phyloP scores from a whole-genome alignment of 2,329 filamentous ascomycete genomes.

The Stachybotrys elegans region DNA sequence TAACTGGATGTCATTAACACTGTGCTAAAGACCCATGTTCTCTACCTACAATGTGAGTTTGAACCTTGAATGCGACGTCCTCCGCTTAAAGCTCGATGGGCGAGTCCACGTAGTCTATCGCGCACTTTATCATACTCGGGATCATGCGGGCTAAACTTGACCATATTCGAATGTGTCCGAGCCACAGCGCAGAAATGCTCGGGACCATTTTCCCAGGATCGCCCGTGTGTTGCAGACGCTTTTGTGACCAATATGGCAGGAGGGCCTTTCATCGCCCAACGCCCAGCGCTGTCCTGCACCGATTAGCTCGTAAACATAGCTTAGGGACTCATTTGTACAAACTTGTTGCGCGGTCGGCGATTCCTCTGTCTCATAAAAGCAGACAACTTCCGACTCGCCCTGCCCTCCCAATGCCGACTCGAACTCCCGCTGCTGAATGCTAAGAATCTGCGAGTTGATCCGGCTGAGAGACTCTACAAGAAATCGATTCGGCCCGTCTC shows the following conservation, averaged over 20 bases:
- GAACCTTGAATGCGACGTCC: background rate
- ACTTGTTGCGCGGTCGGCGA: constrained; percentile 18
- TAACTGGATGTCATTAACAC: constrained; percentile 3
- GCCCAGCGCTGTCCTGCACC: constrained; percentile 11
- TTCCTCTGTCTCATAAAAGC: constrained; percentile 18
- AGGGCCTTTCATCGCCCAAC: constrained; percentile 17
- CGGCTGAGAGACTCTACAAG: constrained; percentile 7
- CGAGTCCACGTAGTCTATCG: background rate
- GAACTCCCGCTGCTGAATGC: constrained; percentile 6
- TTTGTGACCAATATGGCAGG: constrained; percentile 14
- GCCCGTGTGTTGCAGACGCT: constrained; percentile 17
- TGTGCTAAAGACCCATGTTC: background rate
- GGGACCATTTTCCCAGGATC: constrained; percentile 14
- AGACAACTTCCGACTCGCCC: constrained; percentile 13
- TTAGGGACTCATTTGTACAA: background rate
- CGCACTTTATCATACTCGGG: constrained; percentile 9
- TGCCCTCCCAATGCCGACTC: constrained; percentile 7
- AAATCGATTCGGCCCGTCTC: constrained; percentile 7
- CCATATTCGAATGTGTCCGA: constrained; percentile 15
- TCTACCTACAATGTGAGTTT: background rate
- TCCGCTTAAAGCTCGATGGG: background rate
- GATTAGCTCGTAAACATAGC: background rate
- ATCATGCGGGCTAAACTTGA: constrained; percentile 17
- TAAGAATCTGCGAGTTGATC: constrained; percentile 6
- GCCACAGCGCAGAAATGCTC: constrained; percentile 15